phyloP scores from a whole-genome alignment of 495 filamentous ascomycete genomes.

The Penicillium arizonense region DNA sequence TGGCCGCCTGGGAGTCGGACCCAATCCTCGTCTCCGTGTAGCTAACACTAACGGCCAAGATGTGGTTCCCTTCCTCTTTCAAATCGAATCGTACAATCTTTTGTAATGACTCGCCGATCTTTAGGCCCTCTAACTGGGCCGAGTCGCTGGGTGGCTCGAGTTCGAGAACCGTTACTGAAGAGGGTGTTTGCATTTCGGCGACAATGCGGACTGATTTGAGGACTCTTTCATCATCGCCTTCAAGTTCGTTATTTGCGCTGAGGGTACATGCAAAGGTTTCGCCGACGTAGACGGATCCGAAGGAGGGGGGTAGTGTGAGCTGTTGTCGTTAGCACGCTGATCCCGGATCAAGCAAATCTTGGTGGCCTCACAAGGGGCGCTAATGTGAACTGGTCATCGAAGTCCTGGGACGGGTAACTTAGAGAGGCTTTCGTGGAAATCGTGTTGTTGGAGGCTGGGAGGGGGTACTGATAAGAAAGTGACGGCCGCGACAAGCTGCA shows the following conservation, averaged over 20 bases:
- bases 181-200: conserved; percentile 94
- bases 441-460: conserved; percentile 48
- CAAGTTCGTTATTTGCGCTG: conserved; percentile 86
- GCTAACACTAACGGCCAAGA: conserved; percentile 89
- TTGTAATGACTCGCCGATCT: conserved; percentile 70
- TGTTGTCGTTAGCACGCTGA: conserved; percentile 17
- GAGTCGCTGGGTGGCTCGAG: conserved; percentile 43
- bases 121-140: conserved; percentile 47
- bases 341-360: not conserved
- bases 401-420: conserved; percentile 48
- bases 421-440: conserved; percentile 52
- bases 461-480: conserved; percentile 54
- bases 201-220: conserved; percentile 77
- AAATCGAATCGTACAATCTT: conserved; percentile 83
- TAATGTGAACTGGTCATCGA: conserved; percentile 55
- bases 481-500: conserved; percentile 56
- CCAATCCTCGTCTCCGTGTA: conserved; percentile 67
- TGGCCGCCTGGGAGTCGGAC: conserved; percentile 57
- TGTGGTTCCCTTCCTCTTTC: conserved; percentile 90
- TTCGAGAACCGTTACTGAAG: conserved; percentile 56
- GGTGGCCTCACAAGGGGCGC: conserved; percentile 51
- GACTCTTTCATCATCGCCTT: conserved; percentile 42
- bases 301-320: conserved; percentile 89
- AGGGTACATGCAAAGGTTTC: conserved; percentile 94
- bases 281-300: conserved; percentile 92